Conservation (phyloP, 768 basidiomycete species). For the Daedalea quercina region DNA sequence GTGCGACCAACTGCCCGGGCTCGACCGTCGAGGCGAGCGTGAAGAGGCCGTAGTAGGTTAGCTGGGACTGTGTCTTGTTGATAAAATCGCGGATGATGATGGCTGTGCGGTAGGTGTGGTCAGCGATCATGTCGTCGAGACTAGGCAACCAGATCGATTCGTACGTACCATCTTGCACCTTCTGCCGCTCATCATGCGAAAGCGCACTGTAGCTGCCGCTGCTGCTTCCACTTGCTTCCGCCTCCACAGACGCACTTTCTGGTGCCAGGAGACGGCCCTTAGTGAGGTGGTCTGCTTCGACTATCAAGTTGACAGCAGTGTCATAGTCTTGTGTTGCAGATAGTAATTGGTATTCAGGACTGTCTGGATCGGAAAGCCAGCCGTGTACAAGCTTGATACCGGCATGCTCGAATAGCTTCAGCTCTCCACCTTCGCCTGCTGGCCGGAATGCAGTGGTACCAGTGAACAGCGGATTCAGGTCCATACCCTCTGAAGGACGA, state of each 20-base stretch:
- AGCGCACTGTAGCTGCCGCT: constrained; percentile 4
- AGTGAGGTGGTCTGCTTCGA: constrained; percentile 72
- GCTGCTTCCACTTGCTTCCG: constrained; percentile 19
- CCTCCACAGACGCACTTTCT: constrained; percentile 6
- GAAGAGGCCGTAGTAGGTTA: constrained; percentile 87
- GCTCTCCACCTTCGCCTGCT: constrained; percentile 59
- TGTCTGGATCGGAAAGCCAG: constrained; percentile 74
- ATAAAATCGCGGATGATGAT: constrained; percentile 63
- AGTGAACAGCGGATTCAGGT: constrained; percentile 82
- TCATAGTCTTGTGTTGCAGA: constrained; percentile 62
- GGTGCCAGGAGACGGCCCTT: constrained; percentile 51
- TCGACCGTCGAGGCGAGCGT: constrained; percentile 49
- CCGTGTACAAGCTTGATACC: constrained; percentile 83
- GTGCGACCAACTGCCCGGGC: constrained; percentile 64
- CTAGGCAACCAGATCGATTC: too few relatives aligned
- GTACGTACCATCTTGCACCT: constrained; percentile 63
- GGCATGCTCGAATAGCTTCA: constrained; percentile 79
- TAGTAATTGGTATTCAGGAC: constrained; percentile 50
- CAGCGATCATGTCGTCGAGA: background rate
- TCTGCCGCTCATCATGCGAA: constrained; percentile 49
- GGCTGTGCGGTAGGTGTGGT: constrained; percentile 34
- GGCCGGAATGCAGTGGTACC: constrained; percentile 63
- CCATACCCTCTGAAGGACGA: constrained; percentile 63
- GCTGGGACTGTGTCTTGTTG: constrained; percentile 65
- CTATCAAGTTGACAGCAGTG: constrained; percentile 64